These are phyloP conservation scores for Penstemon newberryi DNA, from an alignment of 257 asterid genomes.

Conservation along the genomic window DNA sequence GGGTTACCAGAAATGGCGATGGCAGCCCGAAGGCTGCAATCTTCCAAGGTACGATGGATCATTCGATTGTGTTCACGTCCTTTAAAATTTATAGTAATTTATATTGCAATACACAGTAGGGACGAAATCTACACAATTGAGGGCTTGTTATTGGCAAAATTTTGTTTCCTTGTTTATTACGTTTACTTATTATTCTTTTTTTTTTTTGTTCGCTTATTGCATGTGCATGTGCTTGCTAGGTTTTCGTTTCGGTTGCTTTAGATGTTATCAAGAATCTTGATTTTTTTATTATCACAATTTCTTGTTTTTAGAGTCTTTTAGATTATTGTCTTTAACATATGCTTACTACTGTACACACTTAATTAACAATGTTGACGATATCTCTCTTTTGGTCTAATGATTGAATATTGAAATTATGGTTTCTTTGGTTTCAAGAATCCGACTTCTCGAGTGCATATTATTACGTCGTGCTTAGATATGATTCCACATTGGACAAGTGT, in stretches of 20 bases:
- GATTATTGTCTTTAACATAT: neutral
- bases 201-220: slow-evolving; percentile 26
- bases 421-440: too few relatives aligned
- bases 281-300: neutral
- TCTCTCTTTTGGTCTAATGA: too few relatives aligned
- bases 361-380: slow-evolving; percentile 7
- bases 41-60: slow-evolving; percentile 64
- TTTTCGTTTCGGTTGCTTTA: neutral
- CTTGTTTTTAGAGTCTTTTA: slow-evolving; percentile 13
- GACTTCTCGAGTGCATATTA: too few relatives aligned
- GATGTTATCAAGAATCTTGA: slow-evolving; percentile 31
- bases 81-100: too few relatives aligned
- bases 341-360: neutral
- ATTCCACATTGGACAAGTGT: too few relatives aligned
- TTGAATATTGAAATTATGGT: too few relatives aligned
- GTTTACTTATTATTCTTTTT: neutral
- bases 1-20: slow-evolving; percentile 76
- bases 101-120: too few relatives aligned
- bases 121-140: too few relatives aligned
- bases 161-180: neutral
- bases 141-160: neutral
- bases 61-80: neutral
- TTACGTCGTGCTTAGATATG: too few relatives aligned
- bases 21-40: slow-evolving; percentile 71
- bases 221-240: slow-evolving; percentile 41